Evolutionary conservation across 2,329 filamentous ascomycete genomes (phyloP), one percentile per base, ranked within the genome.

Genomic region (Elsinoe ampelina): DNA sequence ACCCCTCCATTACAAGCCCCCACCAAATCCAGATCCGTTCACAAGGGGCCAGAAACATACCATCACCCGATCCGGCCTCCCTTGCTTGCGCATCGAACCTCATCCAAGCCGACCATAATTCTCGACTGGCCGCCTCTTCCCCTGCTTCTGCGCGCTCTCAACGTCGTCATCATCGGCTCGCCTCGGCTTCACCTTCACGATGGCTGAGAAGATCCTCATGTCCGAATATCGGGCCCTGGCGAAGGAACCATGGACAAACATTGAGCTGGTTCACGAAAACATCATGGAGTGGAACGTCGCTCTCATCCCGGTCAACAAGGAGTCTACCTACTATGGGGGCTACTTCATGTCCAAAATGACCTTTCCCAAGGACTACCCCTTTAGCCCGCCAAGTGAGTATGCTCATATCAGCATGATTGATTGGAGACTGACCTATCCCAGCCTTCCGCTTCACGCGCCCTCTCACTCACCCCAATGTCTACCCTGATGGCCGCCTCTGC

Each of bases 401-500:
- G 17, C 8, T 2, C 12, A 26, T 32, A 13, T 42, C 17, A 38
- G 5, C 15, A 17, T 20, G 17, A 47, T 10, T 35, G 41, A 55
- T 32, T 4, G 12, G 8, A 13, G n/a, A 12, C 15, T 20, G 17
- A 51, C 48, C 17, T 17, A 4, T 17, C 13, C 20, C 62, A 78
- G 86, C 85, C 57, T 97, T 98, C 77, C 85, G 85, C 61, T 97
- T 98, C 73, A 70, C 83, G 15, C 80, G 79, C 34, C 83, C 87
- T 13, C 85, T 97, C 61, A 89, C 83, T 73, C 92, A 98, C 70
- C 92, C 92, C 2, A 98, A 98, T 70, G 85, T 98, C 66, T 97
- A 97, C 74, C 74, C 83, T 5, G 88, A 96, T 70, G 92, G 92
- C 65, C 85, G 85, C 63, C 80, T 97, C 43, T 97, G 93, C 76